Evolutionary conservation across 805 yeast genomes (phyloP).

Genomic region (Yarrowia sp.): DNA sequence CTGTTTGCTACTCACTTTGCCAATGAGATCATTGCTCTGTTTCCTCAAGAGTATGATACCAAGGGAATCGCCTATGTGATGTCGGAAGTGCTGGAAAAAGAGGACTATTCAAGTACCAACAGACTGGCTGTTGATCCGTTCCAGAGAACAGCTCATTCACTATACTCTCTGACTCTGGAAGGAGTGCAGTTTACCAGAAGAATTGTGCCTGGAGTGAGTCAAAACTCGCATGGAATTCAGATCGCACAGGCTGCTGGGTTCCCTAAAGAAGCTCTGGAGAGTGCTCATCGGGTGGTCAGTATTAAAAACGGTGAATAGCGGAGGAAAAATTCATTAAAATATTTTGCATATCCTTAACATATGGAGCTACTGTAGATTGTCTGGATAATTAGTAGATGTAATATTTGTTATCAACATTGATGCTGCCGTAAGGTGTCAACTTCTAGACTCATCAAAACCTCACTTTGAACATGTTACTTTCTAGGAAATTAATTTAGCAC

Average conservation of each 20-base stretch:
- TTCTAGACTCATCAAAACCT: too few species aligned
- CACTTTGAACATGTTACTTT: too few species aligned
- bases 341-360: too few species aligned
- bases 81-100: conserved; percentile 32
- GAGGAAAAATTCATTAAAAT: too few species aligned
- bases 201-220: conserved; percentile 64
- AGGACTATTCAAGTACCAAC: conserved; percentile 10
- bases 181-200: conserved; percentile 48
- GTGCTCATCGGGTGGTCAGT: conserved; percentile 47
- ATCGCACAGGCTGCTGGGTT: conserved; percentile 80
- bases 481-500: too few species aligned
- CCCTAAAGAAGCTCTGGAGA: conserved; percentile 55
- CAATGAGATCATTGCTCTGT: conserved; percentile 47
- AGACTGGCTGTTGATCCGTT: conserved; percentile 21
- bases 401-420: too few species aligned
- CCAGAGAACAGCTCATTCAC: conserved; percentile 28
- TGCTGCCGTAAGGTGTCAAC: too few species aligned
- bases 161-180: not conserved
- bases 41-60: conserved; percentile 37
- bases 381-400: too few species aligned
- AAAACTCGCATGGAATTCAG: conserved; percentile 69
- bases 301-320: too few species aligned
- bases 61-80: conserved; percentile 34
- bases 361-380: too few species aligned
- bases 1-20: conserved; percentile 92